Evolutionary conservation across 805 yeast genomes (phyloP), one percentile per base, ranked within the genome.

Genomic region (Candida namnaoensis): DNA sequence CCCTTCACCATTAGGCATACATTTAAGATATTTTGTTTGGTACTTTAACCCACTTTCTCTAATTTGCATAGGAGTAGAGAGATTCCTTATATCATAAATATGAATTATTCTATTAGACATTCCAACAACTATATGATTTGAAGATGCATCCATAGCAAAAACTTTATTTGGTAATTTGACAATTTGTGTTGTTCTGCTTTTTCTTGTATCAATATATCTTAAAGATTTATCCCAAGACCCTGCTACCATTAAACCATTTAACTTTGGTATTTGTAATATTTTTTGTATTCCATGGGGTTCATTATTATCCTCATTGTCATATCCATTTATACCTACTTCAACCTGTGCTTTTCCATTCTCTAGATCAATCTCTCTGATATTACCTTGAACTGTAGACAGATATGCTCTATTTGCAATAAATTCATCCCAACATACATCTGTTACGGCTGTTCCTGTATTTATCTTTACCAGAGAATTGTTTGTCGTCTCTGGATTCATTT

Each of bases 11-110:
- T 68, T 61, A 0, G 84, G 82, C 49, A 78, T 69, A 34, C 78
- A 63, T 47, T 66, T 68, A 32, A 85, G 50, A 24, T 72, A 73
- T 38, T 80, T 65, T 2, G 81, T 75, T 58, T 83, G 88, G 52
- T 76, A 76, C 50, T 76, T 76, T 40, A 86, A 65, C 0, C 90
- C 86, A 34, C 80, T 72, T 43, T 80, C 83, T 34, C 85, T 61
- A 4, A 65, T 57, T 42, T 71, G 74, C 13, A 72, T 43, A 0
- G 86, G 82, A 4, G 50, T 42, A 1, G 48, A 44, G 42, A 70
- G 54, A 39, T 70, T 66, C 25, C 83, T 61, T 10, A 69, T 52
- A 48, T 83, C 88, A 54, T 76, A 80, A 11, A 82, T 64, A 45
- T 76, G 74, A 2, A 82, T 69, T 15, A 62, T 60, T 35, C 83